Evolutionary conservation across 2,329 filamentous ascomycete species (phyloP), one percentile per base, ranked within the genome.

Genomic region (Penicillium sclerotigenum): DNA sequence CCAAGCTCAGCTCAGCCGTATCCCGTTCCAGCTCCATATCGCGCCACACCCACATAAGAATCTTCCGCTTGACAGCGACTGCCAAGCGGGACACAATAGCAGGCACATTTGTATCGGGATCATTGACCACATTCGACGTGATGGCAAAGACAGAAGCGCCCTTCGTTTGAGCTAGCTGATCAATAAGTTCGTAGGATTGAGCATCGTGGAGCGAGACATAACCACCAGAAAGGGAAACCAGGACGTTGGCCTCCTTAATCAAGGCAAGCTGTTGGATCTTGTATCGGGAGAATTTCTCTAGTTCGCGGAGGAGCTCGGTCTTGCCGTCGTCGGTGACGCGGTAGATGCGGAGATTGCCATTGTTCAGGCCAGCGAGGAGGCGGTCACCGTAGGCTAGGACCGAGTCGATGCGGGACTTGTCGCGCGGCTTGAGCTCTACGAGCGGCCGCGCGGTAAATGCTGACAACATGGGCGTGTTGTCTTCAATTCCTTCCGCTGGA

Each of bases 331-430:
- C 56, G 37, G 60, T 96, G 62, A 97, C 82, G 58, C 93, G 88
- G 79, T 97, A 97, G 71, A 99, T 87, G 61, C 92, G 88, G 57
- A 99, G 82, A 58, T 84, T 87, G 67, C 94, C 94, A 37, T 88
- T 95, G 75, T 90, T 96, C 61, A 99, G 82, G 54, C 94, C 94
- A 56, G 97, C 91, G 52, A 99, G 84, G 34, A 99, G 83, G 60
- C 92, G 87, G 72, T 99, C 94, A 71, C 92, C 91, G 76, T 96
- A 90, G 59, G 93, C 90, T 46, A 97, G 83, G 64, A 99, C 90
- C 47, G 90, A 94, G 78, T 99, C 94, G 77, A 99, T 96, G 81
- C 89, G 94, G 64, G 90, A 95, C 81, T 95, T 97, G 84, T 97
- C 93, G 75, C 90, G 88, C 75, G 87, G 87, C 79, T 89, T 92